Percentiles rank a stretch among this genome's conserved stretches.
Evolutionary conservation across 2,329 filamentous ascomycete genomes (phyloP).

Genomic region (Pseudocercospora crystallina): DNA sequence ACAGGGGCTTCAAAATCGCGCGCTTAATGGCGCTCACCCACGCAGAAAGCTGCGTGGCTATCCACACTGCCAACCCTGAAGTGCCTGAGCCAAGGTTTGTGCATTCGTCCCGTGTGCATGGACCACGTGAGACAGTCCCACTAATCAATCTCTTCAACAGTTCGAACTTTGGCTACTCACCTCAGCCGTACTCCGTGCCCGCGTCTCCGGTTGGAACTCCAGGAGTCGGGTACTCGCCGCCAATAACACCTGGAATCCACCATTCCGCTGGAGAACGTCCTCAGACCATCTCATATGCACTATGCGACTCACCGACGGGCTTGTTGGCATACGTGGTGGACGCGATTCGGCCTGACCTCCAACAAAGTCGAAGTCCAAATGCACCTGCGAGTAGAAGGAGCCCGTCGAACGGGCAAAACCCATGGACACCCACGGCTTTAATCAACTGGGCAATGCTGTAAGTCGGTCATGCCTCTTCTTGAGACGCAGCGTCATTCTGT

Average conservation of each 20-base stretch:
- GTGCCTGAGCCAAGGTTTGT: conserved; percentile 48
- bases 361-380: background rate
- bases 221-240: conserved; percentile 13
- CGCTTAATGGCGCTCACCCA: conserved; percentile 51
- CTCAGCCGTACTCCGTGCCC: conserved; percentile 10
- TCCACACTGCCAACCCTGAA: conserved; percentile 61
- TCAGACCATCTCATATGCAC: conserved; percentile 59
- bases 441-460: conserved; percentile 60
- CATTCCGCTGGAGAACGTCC: conserved; percentile 36
- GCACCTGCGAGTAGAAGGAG: background rate
- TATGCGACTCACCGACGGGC: conserved; percentile 63
- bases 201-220: conserved; percentile 2
- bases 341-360: conserved; percentile 21
- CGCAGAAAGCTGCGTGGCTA: conserved; percentile 55
- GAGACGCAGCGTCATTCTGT: too few relatives aligned
- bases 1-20: conserved; percentile 45
- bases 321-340: conserved; percentile 56
- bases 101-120: too few relatives aligned
- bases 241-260: conserved; percentile 18
- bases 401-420: conserved; percentile 1
- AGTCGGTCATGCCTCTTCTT: background rate
- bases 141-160: conserved; percentile 6
- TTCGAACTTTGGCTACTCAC: conserved; percentile 19
- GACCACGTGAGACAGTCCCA: background rate
- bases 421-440: conserved; percentile 50